Evolutionary conservation across 129 eudicot species (phyloP).

Genomic region (Centrapalus pauciflorus): DNA sequence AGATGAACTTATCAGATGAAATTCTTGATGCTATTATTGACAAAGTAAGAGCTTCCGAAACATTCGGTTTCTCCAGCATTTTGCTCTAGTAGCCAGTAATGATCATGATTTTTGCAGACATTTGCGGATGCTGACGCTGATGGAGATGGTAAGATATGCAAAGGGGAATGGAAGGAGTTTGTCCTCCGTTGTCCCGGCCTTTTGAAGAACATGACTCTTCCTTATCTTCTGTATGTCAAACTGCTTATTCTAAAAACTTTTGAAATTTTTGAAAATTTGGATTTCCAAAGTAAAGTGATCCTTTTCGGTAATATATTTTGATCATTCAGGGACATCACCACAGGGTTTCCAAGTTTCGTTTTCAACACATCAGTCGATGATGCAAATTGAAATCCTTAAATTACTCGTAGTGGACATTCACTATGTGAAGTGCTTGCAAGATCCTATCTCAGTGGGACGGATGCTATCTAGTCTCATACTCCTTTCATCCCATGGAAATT

Average conservation of each 20-base stretch:
- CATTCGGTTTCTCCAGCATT: background rate
- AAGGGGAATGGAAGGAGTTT: slow-evolving; percentile 72
- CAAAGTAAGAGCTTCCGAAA: slow-evolving; percentile 45
- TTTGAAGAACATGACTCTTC: slow-evolving; percentile 84
- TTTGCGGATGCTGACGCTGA: slow-evolving; percentile 78
- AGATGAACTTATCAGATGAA: slow-evolving; percentile 70
- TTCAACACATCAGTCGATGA: slow-evolving; percentile 81
- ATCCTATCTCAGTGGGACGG: slow-evolving; percentile 5
- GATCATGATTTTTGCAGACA: slow-evolving; percentile 37
- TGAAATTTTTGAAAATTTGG: too few relatives aligned
- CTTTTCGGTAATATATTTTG: background rate
- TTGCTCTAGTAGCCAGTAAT: background rate
- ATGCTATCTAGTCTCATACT: background rate
- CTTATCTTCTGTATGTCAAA: slow-evolving; percentile 48
- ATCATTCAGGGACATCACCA: slow-evolving; percentile 61
- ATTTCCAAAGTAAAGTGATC: background rate
- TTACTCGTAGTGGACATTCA: background rate
- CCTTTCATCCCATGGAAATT: slow-evolving; percentile 2
- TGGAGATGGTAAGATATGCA: slow-evolving; percentile 66
- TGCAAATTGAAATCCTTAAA: slow-evolving; percentile 29
- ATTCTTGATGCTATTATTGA: slow-evolving; percentile 78
- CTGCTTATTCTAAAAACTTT: background rate
- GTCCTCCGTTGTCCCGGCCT: slow-evolving; percentile 51
- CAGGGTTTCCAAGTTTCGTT: slow-evolving; percentile 83
- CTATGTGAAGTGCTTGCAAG: background rate